phyloP scores from a whole-genome alignment of 2,329 filamentous ascomycete genomes.

The Tolypocladium inflatum region DNA sequence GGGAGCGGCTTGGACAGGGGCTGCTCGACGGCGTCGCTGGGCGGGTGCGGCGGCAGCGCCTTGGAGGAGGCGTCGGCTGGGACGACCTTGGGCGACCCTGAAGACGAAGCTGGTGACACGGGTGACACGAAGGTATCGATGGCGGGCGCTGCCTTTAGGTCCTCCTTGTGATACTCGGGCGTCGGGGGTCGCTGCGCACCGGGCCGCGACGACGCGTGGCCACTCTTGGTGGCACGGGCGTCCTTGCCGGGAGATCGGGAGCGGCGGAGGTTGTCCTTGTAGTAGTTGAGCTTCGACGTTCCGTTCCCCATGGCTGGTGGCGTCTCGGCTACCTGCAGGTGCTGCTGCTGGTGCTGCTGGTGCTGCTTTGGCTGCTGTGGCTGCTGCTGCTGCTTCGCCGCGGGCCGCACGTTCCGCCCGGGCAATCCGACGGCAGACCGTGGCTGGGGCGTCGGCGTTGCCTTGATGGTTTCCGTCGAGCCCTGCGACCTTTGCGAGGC shows the following conservation, averaged over 20 bases:
- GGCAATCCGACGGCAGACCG: conserved; percentile 13
- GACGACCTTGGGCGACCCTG: conserved; percentile 21
- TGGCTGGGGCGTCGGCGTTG: conserved; percentile 2
- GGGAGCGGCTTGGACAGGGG: conserved; percentile 10
- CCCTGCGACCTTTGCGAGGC: not conserved
- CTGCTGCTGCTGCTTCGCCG: conserved; percentile 5
- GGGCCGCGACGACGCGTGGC: conserved; percentile 3
- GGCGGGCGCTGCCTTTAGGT: conserved; percentile 24
- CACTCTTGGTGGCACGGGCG: not conserved
- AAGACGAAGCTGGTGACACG: conserved; percentile 34
- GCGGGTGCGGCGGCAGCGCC: conserved; percentile 6
- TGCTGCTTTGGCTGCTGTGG: not conserved
- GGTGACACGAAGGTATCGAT: conserved; percentile 29
- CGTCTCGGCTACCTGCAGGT: conserved; percentile 5
- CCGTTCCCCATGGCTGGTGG: conserved; percentile 21
- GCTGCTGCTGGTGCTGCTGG: conserved; percentile 1
- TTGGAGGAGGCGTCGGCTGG: conserved; percentile 7
- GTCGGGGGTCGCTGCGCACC: conserved; percentile 32
- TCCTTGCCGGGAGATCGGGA: not conserved
- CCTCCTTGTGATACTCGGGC: conserved; percentile 37
- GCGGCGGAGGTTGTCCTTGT: conserved; percentile 14
- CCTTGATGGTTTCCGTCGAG: conserved; percentile 1
- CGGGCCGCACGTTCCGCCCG: conserved; percentile 17
- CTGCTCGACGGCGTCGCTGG: conserved; percentile 5
- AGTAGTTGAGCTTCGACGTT: conserved; percentile 20